These are phyloP conservation scores for Jacaranda mimosifolia DNA, from an alignment of 257 asterid genomes.

Conservation along the genomic window DNA sequence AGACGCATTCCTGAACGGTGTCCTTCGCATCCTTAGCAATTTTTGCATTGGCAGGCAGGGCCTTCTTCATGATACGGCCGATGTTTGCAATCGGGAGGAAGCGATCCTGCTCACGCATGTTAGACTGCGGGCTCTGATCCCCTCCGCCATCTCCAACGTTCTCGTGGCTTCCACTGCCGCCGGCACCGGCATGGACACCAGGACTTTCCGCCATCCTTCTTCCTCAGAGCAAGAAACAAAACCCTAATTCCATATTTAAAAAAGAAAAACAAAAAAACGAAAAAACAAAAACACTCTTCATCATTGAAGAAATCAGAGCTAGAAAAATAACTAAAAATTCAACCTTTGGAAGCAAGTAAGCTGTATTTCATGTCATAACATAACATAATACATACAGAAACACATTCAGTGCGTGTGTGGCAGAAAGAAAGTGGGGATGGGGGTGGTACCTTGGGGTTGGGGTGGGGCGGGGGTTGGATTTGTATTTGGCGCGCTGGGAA, in stretches of 20 bases:
- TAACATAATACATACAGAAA: background rate
- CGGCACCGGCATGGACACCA: slow-evolving; percentile 41
- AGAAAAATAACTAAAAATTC: background rate
- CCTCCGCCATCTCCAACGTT: slow-evolving; percentile 49
- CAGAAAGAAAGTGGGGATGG: background rate
- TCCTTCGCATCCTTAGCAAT: slow-evolving; percentile 74
- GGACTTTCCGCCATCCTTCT: slow-evolving; percentile 54
- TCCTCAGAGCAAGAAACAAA: slow-evolving; percentile 11
- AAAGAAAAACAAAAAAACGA: background rate
- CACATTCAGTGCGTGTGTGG: background rate
- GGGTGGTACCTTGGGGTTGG: background rate
- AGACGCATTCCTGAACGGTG: slow-evolving; percentile 74
- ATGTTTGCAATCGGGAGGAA: slow-evolving; percentile 71
- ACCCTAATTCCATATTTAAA: slow-evolving; percentile 44
- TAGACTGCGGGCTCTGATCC: slow-evolving; percentile 67
- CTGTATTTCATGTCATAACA: background rate
- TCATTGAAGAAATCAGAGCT: background rate
- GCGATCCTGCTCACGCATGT: slow-evolving; percentile 68
- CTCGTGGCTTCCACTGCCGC: slow-evolving; percentile 49
- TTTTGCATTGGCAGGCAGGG: slow-evolving; percentile 68
- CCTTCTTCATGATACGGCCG: slow-evolving; percentile 73
- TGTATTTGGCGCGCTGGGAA: slow-evolving; percentile 56
- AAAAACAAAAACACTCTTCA: background rate
- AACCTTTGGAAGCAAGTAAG: background rate
- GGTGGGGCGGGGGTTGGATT: slow-evolving; percentile 10